A percentile compares a stretch with the other conserved stretches of the same genome.
Conservation (phyloP, 495 filamentous ascomycete species). For the Podospora anserina region DNA sequence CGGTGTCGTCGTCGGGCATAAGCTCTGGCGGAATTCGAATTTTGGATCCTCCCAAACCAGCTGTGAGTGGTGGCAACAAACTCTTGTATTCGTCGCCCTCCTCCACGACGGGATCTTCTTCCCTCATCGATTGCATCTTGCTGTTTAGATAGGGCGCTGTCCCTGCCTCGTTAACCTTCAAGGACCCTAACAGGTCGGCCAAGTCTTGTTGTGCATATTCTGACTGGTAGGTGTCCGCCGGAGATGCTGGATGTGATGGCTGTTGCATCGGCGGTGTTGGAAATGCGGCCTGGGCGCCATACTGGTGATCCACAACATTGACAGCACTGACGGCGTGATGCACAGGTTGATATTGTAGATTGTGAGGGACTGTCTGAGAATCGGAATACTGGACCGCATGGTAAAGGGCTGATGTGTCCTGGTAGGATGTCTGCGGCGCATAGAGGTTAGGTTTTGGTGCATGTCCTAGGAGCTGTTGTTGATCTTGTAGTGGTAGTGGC, state of each 20-base stretch:
- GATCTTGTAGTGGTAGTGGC: conserved; percentile 46
- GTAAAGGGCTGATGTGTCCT: conserved; percentile 43
- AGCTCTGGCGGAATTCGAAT: conserved; percentile 90
- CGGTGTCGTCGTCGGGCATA: conserved; percentile 85
- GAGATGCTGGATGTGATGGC: conserved; percentile 42
- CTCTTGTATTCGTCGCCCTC: conserved; percentile 65
- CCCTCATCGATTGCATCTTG: conserved; percentile 54
- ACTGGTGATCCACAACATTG: conserved; percentile 50
- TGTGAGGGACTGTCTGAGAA: conserved; percentile 41
- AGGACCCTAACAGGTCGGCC: conserved; percentile 75
- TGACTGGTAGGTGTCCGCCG: conserved; percentile 53
- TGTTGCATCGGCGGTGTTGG: conserved; percentile 53
- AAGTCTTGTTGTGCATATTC: conserved; percentile 72
- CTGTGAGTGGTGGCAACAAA: conserved; percentile 60
- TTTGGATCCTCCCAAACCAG: conserved; percentile 61
- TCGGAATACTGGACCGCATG: conserved; percentile 45
- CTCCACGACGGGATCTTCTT: conserved; percentile 74
- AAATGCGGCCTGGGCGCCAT: conserved; percentile 46
- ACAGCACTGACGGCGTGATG: conserved; percentile 44
- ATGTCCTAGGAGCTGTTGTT: conserved; percentile 38
- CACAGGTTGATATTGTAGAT: conserved; percentile 50
- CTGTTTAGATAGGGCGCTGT: conserved; percentile 89
- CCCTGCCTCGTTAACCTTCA: conserved; percentile 83
- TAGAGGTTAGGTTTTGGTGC: conserved; percentile 41
- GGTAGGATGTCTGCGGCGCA: conserved; percentile 38